A percentile compares a stretch with the other conserved stretches of the same genome.
Evolutionary conservation across 495 filamentous ascomycete species (phyloP).

Genomic region (Acidiella bohemica): DNA sequence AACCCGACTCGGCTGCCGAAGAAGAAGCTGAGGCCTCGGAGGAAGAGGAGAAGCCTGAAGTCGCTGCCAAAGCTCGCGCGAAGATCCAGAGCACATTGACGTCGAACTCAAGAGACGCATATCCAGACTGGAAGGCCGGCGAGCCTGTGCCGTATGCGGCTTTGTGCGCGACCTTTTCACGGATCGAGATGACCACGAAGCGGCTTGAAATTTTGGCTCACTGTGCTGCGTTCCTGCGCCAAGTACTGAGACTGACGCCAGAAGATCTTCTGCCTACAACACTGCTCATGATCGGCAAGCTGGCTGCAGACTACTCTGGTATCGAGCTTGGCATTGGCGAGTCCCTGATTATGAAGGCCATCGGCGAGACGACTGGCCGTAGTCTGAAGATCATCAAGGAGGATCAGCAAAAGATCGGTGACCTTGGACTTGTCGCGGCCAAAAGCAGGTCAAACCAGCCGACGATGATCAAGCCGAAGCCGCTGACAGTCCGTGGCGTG

Average conservation of each 20-base stretch:
- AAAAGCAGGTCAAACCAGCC: conserved; percentile 88
- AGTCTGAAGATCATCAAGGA: conserved; percentile 75
- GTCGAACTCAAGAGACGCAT: conserved; percentile 58
- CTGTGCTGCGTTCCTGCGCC: conserved; percentile 79
- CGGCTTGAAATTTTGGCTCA: conserved; percentile 72
- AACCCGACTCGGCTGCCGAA: conserved; percentile 16
- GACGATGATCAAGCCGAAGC: conserved; percentile 95
- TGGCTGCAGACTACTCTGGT: conserved; percentile 90
- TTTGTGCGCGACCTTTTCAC: conserved; percentile 83
- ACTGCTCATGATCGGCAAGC: conserved; percentile 92
- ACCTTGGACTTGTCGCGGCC: conserved; percentile 84
- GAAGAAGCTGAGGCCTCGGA: conserved; percentile 25
- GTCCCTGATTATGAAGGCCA: conserved; percentile 95
- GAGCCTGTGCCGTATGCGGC: conserved; percentile 89
- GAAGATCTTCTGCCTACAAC: conserved; percentile 76
- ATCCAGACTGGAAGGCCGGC: conserved; percentile 84
- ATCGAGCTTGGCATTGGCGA: conserved; percentile 95
- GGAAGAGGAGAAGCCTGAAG: conserved; percentile 57
- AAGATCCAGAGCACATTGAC: conserved; percentile 69
- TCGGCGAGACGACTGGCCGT: conserved; percentile 85
- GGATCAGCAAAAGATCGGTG: conserved; percentile 91
- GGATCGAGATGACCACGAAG: conserved; percentile 87
- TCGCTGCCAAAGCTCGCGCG: conserved; percentile 62
- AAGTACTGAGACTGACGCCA: conserved; percentile 83
- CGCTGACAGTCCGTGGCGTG: conserved; percentile 73